Evolutionary conservation across 371 early-diverging fungal genomes (phyloP).

Genomic region (Mucor mucedo): DNA sequence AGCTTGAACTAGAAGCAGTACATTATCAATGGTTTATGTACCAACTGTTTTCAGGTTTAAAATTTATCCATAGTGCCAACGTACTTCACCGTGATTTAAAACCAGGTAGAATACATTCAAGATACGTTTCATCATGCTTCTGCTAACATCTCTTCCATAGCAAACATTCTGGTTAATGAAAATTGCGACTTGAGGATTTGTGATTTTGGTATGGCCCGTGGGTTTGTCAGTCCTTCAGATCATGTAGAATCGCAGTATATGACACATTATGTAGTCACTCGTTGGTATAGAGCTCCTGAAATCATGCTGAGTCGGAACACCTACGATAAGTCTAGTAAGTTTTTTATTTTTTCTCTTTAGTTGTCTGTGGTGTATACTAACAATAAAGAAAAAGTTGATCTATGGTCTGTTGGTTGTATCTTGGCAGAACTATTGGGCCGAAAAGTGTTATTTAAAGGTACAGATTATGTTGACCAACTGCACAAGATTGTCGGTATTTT

Average conservation of each 20-base stretch:
- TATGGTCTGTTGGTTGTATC: slow-evolving; percentile 99
- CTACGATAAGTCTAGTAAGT: slow-evolving; percentile 50
- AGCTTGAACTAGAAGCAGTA: slow-evolving; percentile 82
- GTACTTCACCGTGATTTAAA: slow-evolving; percentile 91
- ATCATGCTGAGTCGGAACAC: slow-evolving; percentile 48
- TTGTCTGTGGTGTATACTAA: not conserved
- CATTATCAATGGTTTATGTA: slow-evolving; percentile 94
- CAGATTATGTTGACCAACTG: slow-evolving; percentile 94
- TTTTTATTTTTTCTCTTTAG: not conserved
- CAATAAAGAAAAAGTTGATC: slow-evolving; percentile 74
- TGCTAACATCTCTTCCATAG: slow-evolving; percentile 29
- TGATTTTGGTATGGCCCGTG: slow-evolving; percentile 59
- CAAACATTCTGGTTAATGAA: slow-evolving; percentile 89
- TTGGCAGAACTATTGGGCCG: slow-evolving; percentile 98
- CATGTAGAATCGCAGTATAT: slow-evolving; percentile 35
- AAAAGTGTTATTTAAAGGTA: slow-evolving; percentile 90
- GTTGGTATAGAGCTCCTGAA: slow-evolving; percentile 59
- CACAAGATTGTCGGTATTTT: slow-evolving; percentile 92
- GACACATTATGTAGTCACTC: slow-evolving; percentile 54
- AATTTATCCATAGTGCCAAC: slow-evolving; percentile 91
- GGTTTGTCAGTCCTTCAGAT: slow-evolving; percentile 30
- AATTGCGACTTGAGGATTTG: slow-evolving; percentile 78
- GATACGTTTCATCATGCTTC: not conserved
- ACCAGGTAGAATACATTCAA: slow-evolving; percentile 52
- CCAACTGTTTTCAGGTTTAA: slow-evolving; percentile 86